Conservation (phyloP, 176 grass and related monocot genomes). For the Phragmites australis region DNA sequence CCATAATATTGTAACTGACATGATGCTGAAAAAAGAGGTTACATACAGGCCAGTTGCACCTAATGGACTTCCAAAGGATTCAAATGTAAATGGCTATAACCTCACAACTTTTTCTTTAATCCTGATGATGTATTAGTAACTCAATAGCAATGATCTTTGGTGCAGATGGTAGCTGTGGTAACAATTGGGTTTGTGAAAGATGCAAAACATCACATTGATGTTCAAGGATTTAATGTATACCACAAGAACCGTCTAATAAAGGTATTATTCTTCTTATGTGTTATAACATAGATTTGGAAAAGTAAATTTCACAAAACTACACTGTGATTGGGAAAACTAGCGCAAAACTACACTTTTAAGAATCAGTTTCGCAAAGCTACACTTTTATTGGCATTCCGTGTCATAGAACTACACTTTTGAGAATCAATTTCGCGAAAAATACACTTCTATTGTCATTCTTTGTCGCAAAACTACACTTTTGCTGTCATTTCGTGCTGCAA, state of each 20-base stretch:
- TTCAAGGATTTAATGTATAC: conserved; percentile 99
- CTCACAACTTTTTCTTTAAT: conserved; percentile 31
- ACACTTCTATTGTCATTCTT: no score
- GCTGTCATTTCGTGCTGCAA: not conserved
- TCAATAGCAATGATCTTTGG: conserved; percentile 20
- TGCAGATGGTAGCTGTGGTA: conserved; percentile 91
- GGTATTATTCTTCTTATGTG: conserved; percentile 45
- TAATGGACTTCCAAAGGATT: conserved; percentile 71
- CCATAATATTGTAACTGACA: conserved; percentile 94
- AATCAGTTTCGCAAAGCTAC: not conserved
- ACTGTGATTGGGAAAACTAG: not conserved
- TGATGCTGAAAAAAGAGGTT: conserved; percentile 98
- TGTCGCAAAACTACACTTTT: not conserved
- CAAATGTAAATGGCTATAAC: conserved; percentile 56
- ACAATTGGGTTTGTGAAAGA: conserved; percentile 99
- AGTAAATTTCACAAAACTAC: not conserved
- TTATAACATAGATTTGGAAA: not conserved
- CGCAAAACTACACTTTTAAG: not conserved
- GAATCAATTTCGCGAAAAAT: no score
- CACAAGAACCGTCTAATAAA: conserved; percentile 97
- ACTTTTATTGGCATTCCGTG: not conserved
- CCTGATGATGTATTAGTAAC: conserved; percentile 28
- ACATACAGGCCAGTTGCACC: conserved; percentile 71
- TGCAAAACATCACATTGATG: conserved; percentile 90
- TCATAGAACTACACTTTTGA: not conserved